Base-by-base conservation (phyloP, 2,329 filamentous ascomycete species). In the Exophiala calicioides region DNA sequence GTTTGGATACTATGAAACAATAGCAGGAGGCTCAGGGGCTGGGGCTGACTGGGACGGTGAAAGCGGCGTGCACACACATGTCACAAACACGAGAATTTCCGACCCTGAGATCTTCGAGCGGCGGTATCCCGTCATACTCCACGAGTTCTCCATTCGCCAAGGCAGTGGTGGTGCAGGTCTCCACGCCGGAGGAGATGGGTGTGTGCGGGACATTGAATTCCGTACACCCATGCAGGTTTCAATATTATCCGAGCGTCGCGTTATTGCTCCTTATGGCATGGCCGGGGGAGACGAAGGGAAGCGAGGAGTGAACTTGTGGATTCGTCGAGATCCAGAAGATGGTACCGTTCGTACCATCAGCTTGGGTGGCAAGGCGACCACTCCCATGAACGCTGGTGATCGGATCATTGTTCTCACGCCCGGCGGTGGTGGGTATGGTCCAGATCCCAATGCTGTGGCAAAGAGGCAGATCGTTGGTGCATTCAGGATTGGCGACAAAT, bases 1-100 rank as follows among this genome's bases (percentile, higher is more conserved):
- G 0, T 89, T 89, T 60, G 86, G 86, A 0, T 90, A 90, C 61
- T 86, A 86, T 64, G 88, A 93, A 66, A 91, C 88, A 4, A 90
- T 93, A 53, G 84, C 85, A 0, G 87, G 88, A 26, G 88, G 88
- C 1, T 81, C 78, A 29, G 88, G 86, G 20, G 88, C 87, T 0
- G 86, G 86, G 0, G 78, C 82, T 0, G 74, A 75, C 10, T 90
- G 86, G 86, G 74, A 85, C 50, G 87, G 87, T 26, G 83, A 85
- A 8, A 81, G 74, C 40, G 86, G 85, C 12, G 85, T 90, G 13
- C 86, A 91, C 63, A 85, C 81, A 2, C 86, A 91, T 68, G 90
- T 90, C 85, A 91, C 88, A 5, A 93, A 91, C 65, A 91, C 87
- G 3, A 78, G 86, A 10, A 91, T 90, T 61, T 90, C 87, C 0